These are phyloP conservation scores for Vinca major DNA, from an alignment of 305 asterid species.

Conservation along the genomic window DNA sequence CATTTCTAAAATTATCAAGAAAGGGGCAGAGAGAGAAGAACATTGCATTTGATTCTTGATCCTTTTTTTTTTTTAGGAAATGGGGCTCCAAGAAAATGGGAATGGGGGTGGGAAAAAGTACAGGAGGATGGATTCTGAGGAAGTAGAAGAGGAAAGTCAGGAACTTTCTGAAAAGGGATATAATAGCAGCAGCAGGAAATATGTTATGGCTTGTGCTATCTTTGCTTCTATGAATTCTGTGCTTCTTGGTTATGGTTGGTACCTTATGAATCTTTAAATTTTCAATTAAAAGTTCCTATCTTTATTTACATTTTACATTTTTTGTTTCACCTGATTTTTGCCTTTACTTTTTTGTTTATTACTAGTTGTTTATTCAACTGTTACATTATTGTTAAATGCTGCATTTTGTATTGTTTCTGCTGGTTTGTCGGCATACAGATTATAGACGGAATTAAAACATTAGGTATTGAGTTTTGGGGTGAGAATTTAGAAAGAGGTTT, in stretches of 20 bases:
- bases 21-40: neutral
- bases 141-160: constrained; percentile 13
- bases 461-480: too few relatives aligned
- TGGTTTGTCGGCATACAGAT: too few relatives aligned
- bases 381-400: too few relatives aligned
- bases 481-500: too few relatives aligned
- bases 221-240: constrained; percentile 59
- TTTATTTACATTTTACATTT: neutral
- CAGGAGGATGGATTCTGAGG: constrained; percentile 25
- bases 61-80: neutral
- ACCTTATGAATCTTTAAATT: neutral
- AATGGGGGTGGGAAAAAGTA: constrained; percentile 23
- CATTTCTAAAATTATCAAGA: neutral
- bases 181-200: constrained; percentile 27
- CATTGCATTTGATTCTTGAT: neutral
- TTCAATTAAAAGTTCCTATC: neutral
- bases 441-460: too few relatives aligned
- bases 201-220: constrained; percentile 45
- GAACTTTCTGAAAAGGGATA: constrained; percentile 18
- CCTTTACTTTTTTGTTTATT: neutral
- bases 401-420: too few relatives aligned
- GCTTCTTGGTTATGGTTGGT: constrained; percentile 59
- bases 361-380: neutral
- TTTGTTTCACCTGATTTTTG: neutral
- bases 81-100: constrained; percentile 32